Conservation (phyloP, 305 asterid genomes). For the Fraxinus baroniana region DNA sequence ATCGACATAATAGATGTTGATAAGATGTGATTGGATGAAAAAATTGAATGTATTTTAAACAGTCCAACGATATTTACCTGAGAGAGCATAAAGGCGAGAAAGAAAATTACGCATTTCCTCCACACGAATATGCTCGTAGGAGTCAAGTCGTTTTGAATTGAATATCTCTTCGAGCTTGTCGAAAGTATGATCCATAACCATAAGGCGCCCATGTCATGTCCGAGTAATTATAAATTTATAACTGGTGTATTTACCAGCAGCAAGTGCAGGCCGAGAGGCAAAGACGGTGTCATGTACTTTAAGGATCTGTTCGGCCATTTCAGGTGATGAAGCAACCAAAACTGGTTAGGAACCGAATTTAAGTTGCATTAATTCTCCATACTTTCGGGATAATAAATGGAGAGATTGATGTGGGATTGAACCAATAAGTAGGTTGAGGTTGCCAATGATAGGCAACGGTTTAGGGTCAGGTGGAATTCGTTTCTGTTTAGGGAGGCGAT, state of each 20-base stretch:
- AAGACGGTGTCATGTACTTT: slow-evolving; percentile 26
- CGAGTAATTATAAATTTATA: slow-evolving; percentile 19
- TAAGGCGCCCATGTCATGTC: slow-evolving; percentile 29
- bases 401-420: slow-evolving; percentile 27
- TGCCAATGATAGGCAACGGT: slow-evolving; percentile 42
- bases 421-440: slow-evolving; percentile 29
- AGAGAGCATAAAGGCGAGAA: slow-evolving; percentile 13
- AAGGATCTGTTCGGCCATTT: slow-evolving; percentile 34
- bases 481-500: neutral
- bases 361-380: slow-evolving; percentile 31
- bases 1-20: too few species aligned
- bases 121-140: slow-evolving; percentile 23
- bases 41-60: too few species aligned
- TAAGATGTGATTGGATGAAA: too few species aligned
- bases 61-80: neutral
- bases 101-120: slow-evolving; percentile 29
- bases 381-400: slow-evolving; percentile 25
- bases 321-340: slow-evolving; percentile 31
- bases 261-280: slow-evolving; percentile 30
- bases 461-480: slow-evolving; percentile 31
- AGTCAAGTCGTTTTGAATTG: slow-evolving; percentile 14
- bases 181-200: slow-evolving; percentile 24
- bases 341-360: slow-evolving; percentile 28
- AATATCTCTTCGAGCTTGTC: slow-evolving; percentile 31
- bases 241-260: slow-evolving; percentile 25